A percentile compares a stretch with the other conserved stretches of the same genome.
Conservation (phyloP, 2,329 filamentous ascomycete genomes). For the Pyrenophora teres region DNA sequence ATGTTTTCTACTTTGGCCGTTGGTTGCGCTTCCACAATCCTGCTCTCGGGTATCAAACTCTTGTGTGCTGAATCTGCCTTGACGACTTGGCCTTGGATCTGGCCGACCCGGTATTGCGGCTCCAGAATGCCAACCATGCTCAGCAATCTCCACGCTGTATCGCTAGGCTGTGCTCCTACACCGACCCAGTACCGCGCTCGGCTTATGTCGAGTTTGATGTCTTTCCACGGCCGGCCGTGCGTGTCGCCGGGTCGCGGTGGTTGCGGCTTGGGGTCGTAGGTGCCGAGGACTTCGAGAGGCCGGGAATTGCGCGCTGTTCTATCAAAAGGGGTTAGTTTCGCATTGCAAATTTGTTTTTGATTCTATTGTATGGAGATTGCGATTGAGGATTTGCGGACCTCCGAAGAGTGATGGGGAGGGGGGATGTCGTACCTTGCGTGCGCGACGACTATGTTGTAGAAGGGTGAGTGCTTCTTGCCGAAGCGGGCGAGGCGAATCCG, state of each 20-base stretch:
- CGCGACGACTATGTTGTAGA: conserved; percentile 97
- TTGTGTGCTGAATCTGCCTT: conserved; percentile 12
- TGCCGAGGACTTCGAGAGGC: conserved; percentile 87
- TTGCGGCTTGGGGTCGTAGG: conserved; percentile 65
- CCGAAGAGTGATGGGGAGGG: not conserved
- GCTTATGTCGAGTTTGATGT: conserved; percentile 81
- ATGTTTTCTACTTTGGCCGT: not conserved
- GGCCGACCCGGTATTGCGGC: conserved; percentile 41
- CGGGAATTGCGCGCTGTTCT: conserved; percentile 86
- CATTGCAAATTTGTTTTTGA: not conserved
- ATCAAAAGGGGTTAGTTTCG: not conserved
- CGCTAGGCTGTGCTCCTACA: conserved; percentile 92
- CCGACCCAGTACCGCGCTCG: conserved; percentile 95
- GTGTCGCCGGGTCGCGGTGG: conserved; percentile 56
- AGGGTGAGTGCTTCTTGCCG: conserved; percentile 81
- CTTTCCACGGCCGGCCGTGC: conserved; percentile 75
- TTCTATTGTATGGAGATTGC: not conserved
- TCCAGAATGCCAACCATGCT: conserved; percentile 65
- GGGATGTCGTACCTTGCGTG: conserved; percentile 75
- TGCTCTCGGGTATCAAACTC: conserved; percentile 1
- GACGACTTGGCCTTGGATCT: conserved; percentile 41
- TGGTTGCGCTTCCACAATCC: not conserved
- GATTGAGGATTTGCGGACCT: conserved; percentile 3
- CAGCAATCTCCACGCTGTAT: conserved; percentile 84
- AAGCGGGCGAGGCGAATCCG: conserved; percentile 94